Base-by-base conservation (phyloP, 106 monocot genomes). In the Platanthera zijinensis region DNA sequence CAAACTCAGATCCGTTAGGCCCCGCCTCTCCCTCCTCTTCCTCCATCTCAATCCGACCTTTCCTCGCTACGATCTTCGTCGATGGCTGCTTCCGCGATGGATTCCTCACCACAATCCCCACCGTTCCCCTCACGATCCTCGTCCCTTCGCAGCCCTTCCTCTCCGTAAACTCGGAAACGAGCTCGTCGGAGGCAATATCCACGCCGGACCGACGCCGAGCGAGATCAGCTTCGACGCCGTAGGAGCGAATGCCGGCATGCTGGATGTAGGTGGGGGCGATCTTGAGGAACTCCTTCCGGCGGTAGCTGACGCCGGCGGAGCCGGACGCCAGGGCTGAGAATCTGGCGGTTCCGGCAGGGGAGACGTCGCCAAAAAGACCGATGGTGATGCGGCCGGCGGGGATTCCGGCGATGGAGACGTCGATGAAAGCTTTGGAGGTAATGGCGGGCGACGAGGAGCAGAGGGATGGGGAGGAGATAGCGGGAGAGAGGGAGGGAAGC, bases 1-100 rank as follows among this genome's bases (percentile, higher is more conserved):
- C 86, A 51, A 89, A 89, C 82, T 86, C 89, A 9, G 89, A 86
- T 28, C 89, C 89, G 8, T 89, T 89, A 3, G 89, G 89, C 7
- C 82, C 81, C 28, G 46, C 53, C 28, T 84, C 83, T 1, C 79
- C 78, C 32, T 32, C 32, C 77, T 89, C 89, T 52, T 89, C 81
- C 22, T 81, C 86, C 25, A 89, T 73, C 81, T 79, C 82, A 57
- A 89, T 48, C 78, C 71, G 85, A 76, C 89, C 89, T 13, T 82
- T 77, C 71, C 78, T 72, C 13, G 89, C 89, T 11, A 89, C 89
- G 47, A 89, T 12, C 77, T 84, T 86, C 77, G 70, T 46, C 50
- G 83, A 86, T 1, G 83, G 78, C 4, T 78, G 83, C 18, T 83
- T 83, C 72, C 81, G 85, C 48, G 49, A 25, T 0, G 86, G 86